Conservation (phyloP, 495 filamentous ascomycete genomes). For the Amorphotheca resinae region DNA sequence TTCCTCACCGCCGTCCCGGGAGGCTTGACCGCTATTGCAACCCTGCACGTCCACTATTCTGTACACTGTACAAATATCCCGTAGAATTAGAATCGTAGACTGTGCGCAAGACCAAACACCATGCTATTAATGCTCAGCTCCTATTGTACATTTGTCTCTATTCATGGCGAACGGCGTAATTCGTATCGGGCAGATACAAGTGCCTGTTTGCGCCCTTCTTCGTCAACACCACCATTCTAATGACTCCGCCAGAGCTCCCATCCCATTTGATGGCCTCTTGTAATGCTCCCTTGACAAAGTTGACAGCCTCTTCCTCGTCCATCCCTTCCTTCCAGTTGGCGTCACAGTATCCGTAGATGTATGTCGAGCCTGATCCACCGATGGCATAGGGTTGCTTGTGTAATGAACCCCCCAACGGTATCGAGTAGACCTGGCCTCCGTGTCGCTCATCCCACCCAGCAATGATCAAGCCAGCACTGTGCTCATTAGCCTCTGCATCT, state of each 20-base stretch:
- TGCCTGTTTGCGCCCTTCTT: slow-evolving; percentile 74
- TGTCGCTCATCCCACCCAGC: slow-evolving; percentile 89
- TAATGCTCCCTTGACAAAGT: slow-evolving; percentile 82
- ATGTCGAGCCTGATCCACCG: slow-evolving; percentile 92
- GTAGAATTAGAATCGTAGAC: no score
- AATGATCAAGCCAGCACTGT: slow-evolving; percentile 91
- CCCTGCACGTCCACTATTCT: no score
- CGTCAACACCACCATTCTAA: slow-evolving; percentile 93
- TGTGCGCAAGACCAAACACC: slow-evolving; percentile 14
- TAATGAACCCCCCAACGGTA: slow-evolving; percentile 89
- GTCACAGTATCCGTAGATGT: slow-evolving; percentile 98
- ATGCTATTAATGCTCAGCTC: slow-evolving; percentile 18
- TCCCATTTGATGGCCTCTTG: slow-evolving; percentile 98
- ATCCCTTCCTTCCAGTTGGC: slow-evolving; percentile 92
- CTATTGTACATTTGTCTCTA: slow-evolving; percentile 19
- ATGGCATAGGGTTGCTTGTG: slow-evolving; percentile 96
- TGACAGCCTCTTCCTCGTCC: slow-evolving; percentile 84
- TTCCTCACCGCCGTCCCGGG: slow-evolving; percentile 1
- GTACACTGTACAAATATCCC: no score
- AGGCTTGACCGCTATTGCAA: slow-evolving; percentile 3
- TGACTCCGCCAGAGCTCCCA: slow-evolving; percentile 94
- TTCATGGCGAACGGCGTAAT: slow-evolving; percentile 43
- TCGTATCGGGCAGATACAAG: slow-evolving; percentile 79
- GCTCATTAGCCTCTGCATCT: slow-evolving; percentile 9
- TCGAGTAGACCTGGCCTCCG: slow-evolving; percentile 93